Evolutionary conservation across 306 rosid genomes (phyloP).

Genomic region (Crataegus laevigata): DNA sequence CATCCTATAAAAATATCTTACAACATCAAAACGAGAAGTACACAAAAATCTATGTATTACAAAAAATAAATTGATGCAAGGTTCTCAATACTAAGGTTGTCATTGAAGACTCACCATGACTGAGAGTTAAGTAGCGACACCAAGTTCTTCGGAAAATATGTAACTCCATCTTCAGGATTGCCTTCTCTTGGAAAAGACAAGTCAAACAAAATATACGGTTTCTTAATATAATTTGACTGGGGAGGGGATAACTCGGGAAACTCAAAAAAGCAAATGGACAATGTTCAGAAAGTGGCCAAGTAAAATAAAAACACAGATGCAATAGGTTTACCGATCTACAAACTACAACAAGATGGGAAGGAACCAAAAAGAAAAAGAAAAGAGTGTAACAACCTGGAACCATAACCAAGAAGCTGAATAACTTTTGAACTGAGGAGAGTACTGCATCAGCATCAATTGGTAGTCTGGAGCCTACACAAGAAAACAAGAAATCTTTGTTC

Average conservation of each 20-base stretch:
- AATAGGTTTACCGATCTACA: not conserved
- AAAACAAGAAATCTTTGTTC: slow-evolving; percentile 15
- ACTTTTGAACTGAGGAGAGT: slow-evolving; percentile 62
- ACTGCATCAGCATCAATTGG: slow-evolving; percentile 54
- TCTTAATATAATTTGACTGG: not conserved
- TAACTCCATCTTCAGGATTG: slow-evolving; percentile 44
- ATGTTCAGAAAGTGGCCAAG: not conserved
- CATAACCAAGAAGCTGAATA: slow-evolving; percentile 75
- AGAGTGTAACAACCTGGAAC: slow-evolving; percentile 61
- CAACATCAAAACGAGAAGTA: slow-evolving; percentile 13
- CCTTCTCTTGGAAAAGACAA: slow-evolving; percentile 48
- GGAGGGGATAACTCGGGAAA: not conserved
- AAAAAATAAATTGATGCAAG: not conserved
- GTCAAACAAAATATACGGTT: slow-evolving; percentile 12
- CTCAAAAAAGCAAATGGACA: not conserved
- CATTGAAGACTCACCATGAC: slow-evolving; percentile 52
- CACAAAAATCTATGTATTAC: not conserved
- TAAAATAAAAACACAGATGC: not conserved
- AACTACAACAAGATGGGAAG: not conserved
- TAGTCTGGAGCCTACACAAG: slow-evolving; percentile 50
- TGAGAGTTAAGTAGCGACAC: slow-evolving; percentile 37
- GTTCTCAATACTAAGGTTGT: slow-evolving; percentile 18
- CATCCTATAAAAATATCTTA: slow-evolving; percentile 43
- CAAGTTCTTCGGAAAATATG: slow-evolving; percentile 47
- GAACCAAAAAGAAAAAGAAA: slow-evolving; percentile 3